A percentile compares a stretch with the other conserved stretches of the same genome.
Conservation (phyloP, 2,329 filamentous ascomycete species). For the Neonectria faginata region DNA sequence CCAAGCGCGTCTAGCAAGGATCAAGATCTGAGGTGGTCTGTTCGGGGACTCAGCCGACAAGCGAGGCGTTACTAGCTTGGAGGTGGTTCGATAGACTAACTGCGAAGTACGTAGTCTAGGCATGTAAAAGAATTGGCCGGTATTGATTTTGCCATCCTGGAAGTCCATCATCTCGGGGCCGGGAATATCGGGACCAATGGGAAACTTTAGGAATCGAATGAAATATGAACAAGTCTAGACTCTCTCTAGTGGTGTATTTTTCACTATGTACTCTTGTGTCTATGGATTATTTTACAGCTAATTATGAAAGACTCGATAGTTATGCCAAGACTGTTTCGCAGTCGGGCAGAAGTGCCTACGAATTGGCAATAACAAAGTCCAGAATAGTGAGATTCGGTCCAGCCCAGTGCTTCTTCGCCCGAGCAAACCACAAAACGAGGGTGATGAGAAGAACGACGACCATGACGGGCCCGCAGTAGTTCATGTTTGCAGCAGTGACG, state of each 20-base stretch:
- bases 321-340: background rate
- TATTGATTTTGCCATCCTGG: background rate
- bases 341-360: slow-evolving; percentile 8
- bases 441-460: slow-evolving; percentile 36
- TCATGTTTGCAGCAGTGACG: slow-evolving; percentile 40
- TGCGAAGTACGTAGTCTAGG: no score
- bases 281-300: background rate
- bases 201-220: background rate
- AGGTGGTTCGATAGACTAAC: background rate
- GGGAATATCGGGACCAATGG: background rate
- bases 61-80: background rate
- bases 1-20: background rate
- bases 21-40: background rate
- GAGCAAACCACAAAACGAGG: slow-evolving; percentile 34
- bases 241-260: background rate
- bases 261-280: slow-evolving; percentile 3
- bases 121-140: background rate
- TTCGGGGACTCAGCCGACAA: background rate
- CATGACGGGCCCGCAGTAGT: slow-evolving; percentile 44
- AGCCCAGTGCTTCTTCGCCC: slow-evolving; percentile 39
- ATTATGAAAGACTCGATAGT: background rate
- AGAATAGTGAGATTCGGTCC: slow-evolving; percentile 42
- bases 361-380: slow-evolving; percentile 39
- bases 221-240: background rate
- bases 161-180: background rate